phyloP scores from a whole-genome alignment of 306 rosid species.

The Cicer pinnatifidum region DNA sequence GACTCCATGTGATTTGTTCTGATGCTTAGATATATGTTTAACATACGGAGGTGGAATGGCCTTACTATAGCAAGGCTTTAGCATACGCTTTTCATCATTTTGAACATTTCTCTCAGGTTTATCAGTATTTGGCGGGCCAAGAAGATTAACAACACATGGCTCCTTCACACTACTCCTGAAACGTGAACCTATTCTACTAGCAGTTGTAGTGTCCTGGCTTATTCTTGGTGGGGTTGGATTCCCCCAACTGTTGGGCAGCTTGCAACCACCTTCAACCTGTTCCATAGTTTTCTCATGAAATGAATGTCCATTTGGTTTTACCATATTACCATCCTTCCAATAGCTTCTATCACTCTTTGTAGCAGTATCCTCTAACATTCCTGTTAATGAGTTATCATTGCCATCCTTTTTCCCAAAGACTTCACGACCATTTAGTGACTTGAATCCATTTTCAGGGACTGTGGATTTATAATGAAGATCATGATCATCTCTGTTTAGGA shows the following conservation, averaged over 20 bases:
- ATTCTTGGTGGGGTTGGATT: constrained; percentile 46
- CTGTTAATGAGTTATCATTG: constrained; percentile 46
- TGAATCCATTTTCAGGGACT: constrained; percentile 47
- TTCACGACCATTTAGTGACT: constrained; percentile 51
- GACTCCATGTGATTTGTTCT: constrained; percentile 46
- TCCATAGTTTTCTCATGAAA: constrained; percentile 57
- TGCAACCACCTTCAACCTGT: constrained; percentile 48
- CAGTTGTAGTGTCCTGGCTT: constrained; percentile 41
- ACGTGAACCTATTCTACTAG: constrained; percentile 39
- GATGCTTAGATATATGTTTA: constrained; percentile 60
- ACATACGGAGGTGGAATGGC: constrained; percentile 84
- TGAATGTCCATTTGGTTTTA: constrained; percentile 52
- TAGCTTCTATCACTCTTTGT: constrained; percentile 55
- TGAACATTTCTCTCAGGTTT: constrained; percentile 44
- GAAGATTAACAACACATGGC: constrained; percentile 49
- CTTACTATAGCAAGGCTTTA: constrained; percentile 60
- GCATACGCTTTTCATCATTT: constrained; percentile 54
- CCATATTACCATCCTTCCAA: constrained; percentile 49
- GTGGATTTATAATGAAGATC: constrained; percentile 53
- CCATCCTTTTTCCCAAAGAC: constrained; percentile 50
- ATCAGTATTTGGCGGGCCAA: constrained; percentile 37
- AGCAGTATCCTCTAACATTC: constrained; percentile 48
- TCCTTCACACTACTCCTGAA: constrained; percentile 50
- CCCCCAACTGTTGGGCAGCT: constrained; percentile 48
- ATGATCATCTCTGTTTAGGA: constrained; percentile 51